Evolutionary conservation across 495 filamentous ascomycete species (phyloP).

Genomic region (Penicillium subrubescens): DNA sequence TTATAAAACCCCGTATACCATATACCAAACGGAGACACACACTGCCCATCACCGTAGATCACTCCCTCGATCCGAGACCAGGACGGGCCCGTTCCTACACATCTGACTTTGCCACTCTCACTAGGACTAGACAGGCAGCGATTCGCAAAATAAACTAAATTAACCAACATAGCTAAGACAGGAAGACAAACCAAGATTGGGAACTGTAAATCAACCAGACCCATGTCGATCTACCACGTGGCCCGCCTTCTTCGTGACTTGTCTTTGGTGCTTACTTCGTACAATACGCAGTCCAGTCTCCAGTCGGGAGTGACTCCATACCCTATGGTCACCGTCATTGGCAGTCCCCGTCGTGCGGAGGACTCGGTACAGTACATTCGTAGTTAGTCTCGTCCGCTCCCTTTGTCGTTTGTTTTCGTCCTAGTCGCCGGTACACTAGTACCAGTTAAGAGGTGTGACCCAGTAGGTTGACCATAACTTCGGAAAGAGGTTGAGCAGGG

Average conservation of each 20-base stretch:
- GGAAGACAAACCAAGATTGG: neutral
- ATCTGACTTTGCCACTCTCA: neutral
- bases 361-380: neutral
- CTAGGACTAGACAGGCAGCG: neutral
- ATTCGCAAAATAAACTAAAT: conserved; percentile 1
- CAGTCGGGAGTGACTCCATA: too few species aligned
- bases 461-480: conserved; percentile 2
- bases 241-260: conserved; percentile 6
- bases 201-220: neutral
- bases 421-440: neutral
- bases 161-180: neutral
- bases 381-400: neutral
- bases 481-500: neutral
- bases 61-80: neutral
- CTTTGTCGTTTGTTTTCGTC: neutral
- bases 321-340: too few species aligned
- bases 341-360: too few species aligned
- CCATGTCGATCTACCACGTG: conserved; percentile 33
- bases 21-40: neutral
- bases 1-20: too few species aligned
- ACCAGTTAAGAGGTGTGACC: neutral
- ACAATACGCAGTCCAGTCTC: neutral
- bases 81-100: neutral
- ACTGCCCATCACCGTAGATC: neutral
- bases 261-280: neutral